A percentile compares a stretch with the other conserved stretches of the same genome.
Evolutionary conservation across 2,329 filamentous ascomycete genomes (phyloP).

Genomic region (Alternaria brassicicola): DNA sequence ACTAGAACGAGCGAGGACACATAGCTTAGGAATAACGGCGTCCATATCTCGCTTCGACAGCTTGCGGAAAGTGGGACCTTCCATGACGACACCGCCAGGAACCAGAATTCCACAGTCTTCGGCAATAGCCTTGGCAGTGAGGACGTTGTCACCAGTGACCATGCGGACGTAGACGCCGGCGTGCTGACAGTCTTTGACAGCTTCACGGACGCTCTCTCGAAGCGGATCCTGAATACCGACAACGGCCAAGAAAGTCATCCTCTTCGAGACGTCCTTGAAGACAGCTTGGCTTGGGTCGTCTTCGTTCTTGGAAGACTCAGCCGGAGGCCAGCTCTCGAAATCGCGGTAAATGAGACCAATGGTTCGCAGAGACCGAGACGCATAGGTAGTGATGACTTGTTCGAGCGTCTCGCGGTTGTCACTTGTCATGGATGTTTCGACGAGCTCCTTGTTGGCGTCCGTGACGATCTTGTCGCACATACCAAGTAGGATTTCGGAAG

Average conservation of each 20-base stretch:
- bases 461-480: slow-evolving; percentile 60
- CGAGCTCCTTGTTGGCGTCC: slow-evolving; percentile 65
- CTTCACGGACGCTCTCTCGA: slow-evolving; percentile 74
- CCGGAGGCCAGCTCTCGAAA: slow-evolving; percentile 80
- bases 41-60: slow-evolving; percentile 65
- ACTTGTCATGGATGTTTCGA: slow-evolving; percentile 59
- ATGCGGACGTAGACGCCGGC: slow-evolving; percentile 82
- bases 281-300: slow-evolving; percentile 67
- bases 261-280: slow-evolving; percentile 71
- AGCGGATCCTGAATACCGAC: slow-evolving; percentile 84
- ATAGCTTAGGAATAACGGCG: slow-evolving; percentile 65
- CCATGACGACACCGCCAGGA: slow-evolving; percentile 73
- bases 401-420: slow-evolving; percentile 66
- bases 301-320: slow-evolving; percentile 61
- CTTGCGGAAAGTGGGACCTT: slow-evolving; percentile 79
- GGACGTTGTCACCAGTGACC: slow-evolving; percentile 83
- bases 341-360: slow-evolving; percentile 85
- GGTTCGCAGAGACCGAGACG: slow-evolving; percentile 78
- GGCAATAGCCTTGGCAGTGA: slow-evolving; percentile 80
- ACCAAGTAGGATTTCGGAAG: slow-evolving; percentile 57
- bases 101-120: slow-evolving; percentile 78
- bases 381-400: slow-evolving; percentile 76
- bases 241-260: slow-evolving; percentile 75
- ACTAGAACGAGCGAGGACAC: slow-evolving; percentile 71
- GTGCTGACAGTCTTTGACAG: slow-evolving; percentile 73